Evolutionary conservation across 2,329 filamentous ascomycete genomes (phyloP).

Genomic region (Penicillium sp.): DNA sequence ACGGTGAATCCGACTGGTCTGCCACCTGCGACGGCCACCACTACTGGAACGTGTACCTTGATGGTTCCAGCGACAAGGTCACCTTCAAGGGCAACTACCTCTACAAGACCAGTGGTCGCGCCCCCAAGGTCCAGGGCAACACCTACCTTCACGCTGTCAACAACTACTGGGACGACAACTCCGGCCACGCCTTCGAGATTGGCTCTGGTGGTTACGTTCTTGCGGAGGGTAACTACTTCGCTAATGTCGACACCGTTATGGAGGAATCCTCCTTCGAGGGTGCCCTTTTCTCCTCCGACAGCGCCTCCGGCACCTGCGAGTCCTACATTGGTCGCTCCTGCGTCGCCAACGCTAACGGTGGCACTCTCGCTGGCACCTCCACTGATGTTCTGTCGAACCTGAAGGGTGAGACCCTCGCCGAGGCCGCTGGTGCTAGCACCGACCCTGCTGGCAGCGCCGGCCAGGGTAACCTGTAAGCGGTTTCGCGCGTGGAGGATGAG

Average conservation of each 20-base stretch:
- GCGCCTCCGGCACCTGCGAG: neutral
- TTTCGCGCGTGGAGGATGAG: neutral
- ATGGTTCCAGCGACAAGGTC: conserved; percentile 6
- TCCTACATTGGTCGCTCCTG: conserved; percentile 1
- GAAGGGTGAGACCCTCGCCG: neutral
- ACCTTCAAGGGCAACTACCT: conserved; percentile 10
- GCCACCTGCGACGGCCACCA: conserved; percentile 8
- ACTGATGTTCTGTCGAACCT: neutral
- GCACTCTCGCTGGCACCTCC: neutral
- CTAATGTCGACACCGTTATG: neutral
- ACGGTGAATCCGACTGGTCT: conserved; percentile 7
- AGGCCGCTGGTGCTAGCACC: neutral
- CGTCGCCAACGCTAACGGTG: conserved; percentile 1
- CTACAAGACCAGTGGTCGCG: conserved; percentile 7
- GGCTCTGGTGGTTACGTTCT: neutral
- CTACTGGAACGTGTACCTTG: conserved; percentile 9
- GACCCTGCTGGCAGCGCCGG: conserved; percentile 3
- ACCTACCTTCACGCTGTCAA: conserved; percentile 8
- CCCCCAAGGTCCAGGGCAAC: conserved; percentile 4
- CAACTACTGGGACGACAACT: conserved; percentile 7
- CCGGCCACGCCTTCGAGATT: conserved; percentile 4
- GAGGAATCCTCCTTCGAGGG: neutral
- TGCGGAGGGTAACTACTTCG: conserved; percentile 4
- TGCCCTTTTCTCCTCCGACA: neutral
- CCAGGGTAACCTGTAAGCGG: conserved; percentile 2